Evolutionary conservation across 768 basidiomycete genomes (phyloP), one percentile per base, ranked within the genome.

Genomic region (Tubosaeta sp.): DNA sequence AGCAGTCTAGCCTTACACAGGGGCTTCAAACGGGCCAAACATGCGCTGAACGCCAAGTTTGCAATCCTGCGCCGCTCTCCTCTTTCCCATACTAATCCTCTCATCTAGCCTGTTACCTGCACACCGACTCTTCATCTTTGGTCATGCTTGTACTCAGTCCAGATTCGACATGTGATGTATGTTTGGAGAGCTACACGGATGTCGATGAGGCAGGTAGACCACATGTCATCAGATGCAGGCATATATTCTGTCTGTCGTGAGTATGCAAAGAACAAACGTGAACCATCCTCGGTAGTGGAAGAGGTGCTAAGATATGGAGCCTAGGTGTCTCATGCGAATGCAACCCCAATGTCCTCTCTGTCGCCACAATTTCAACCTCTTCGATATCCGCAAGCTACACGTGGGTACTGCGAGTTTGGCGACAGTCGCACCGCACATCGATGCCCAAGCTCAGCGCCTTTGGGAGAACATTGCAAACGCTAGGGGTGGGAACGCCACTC

Each of bases 231-330:
- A 2, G 35, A 3, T 59, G 53, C 12, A 57, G 57, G 13, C 57
- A 59, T 31, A 47, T 48, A 27, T 59, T 59, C 52, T 59, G 57
- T 44, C 39, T 35, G 16, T 6, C 27, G 57, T 59, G 19, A 49
- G 58, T 21, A 6, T 31, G 11, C 22, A 21, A 31, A n/a, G 3
- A 6, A 30, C 24, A 6, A n/a, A 9, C 11, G 1, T 16, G 11
- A n/a, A 25, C 3, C 38, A 5, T n/a, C n/a, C n/a, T n/a, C n/a
- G n/a, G n/a, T n/a, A n/a, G n/a, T n/a, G 4, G 12, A 6, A 7
- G 16, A 18, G 8, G 12, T 6, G 14, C 35, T 48, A 11, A 44
- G 25, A 31, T 34, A 10, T 3, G 16, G 39, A 14, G 24, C 8
- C 19, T 29, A 58, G 58, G 18, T 59, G 57, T 44, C 53, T 59